Base-by-base conservation (phyloP, 2,329 filamentous ascomycete species). In the Colletotrichum eremochloae region DNA sequence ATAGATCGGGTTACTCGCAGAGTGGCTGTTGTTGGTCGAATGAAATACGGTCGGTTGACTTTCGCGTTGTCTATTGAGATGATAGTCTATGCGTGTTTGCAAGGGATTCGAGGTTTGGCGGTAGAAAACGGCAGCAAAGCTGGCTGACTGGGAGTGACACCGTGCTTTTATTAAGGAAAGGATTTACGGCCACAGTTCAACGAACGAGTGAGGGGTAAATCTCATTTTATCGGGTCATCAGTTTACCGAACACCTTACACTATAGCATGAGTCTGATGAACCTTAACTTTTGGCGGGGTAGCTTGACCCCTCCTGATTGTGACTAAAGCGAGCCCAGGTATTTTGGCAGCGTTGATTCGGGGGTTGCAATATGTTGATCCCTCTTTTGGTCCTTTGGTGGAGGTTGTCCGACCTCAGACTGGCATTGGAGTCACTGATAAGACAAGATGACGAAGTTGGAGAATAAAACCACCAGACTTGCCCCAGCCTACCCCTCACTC, bases 191-290 rank as follows among this genome's bases (percentile, higher is more conserved):
- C 3, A 46, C 2, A 38, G 40, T 38, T 56, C 18, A 20, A 42
- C 36, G 14, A 14, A 31, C 9, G 7, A 63, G 12, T 64, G 69
- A 72, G 66, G 69, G 66, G 55, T 69, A 69, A 46, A 36, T 48
- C 9, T 20, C 14, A 18, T 57, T 33, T 31, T 31, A 52, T 50
- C 38, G 20, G 63, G 42, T 44, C 33, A 46, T 71, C 58, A 33
- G 56, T 55, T 46, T 31, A 33, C 18, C 5, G n/a, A 61, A 62
- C n/a, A 24, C 15, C 24, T 7, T 33, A 48, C 60, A 42, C 15
- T 1, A 46, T 14, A n/a, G 42, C 42, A 14, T 11, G 11, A 24
- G 11, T n/a, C 9, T 9, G 5, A 7, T 12, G n/a, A n/a, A 15
- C 36, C 36, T 31, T 24, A 14, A 42, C 44, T 68, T 71, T 58